A percentile compares a stretch with the other conserved stretches of the same genome.
Conservation (phyloP, 1,284 basidiomycete species). For the Ustilago trichophora region DNA sequence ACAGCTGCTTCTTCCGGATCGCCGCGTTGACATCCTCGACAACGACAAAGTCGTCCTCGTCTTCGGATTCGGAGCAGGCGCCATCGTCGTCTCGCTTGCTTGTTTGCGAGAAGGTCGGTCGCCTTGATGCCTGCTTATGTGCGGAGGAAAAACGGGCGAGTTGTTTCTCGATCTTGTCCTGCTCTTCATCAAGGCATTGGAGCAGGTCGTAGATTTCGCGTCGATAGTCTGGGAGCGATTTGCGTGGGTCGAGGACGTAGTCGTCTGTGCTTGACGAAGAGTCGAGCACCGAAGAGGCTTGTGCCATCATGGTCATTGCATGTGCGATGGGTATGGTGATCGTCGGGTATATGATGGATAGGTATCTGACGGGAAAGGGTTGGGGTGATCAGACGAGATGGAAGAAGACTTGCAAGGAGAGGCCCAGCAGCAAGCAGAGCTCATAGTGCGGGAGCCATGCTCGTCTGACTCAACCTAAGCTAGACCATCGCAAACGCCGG, state of each 20-base stretch:
- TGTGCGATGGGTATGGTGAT: neutral
- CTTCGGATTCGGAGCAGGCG: conserved; percentile 18
- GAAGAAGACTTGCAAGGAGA: neutral
- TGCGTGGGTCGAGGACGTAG: conserved; percentile 33
- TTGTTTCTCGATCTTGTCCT: conserved; percentile 41
- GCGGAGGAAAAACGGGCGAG: conserved; percentile 14
- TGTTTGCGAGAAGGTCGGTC: conserved; percentile 1
- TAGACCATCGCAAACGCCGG: no score
- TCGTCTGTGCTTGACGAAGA: conserved; percentile 10
- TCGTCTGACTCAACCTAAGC: conserved; percentile 5
- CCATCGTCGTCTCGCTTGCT: conserved; percentile 10
- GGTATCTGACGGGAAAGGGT: no score
- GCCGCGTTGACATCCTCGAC: conserved; percentile 37
- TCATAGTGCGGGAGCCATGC: neutral
- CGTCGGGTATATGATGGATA: conserved; percentile 1
- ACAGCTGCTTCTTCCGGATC: conserved; percentile 25
- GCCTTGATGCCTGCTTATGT: conserved; percentile 1
- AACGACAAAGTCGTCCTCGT: conserved; percentile 38
- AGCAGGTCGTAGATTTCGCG: conserved; percentile 45
- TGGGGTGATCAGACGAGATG: conserved; percentile 1
- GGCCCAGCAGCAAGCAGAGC: neutral
- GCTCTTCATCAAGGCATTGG: conserved; percentile 44
- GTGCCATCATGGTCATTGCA: conserved; percentile 15
- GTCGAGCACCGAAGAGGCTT: neutral
- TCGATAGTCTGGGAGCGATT: conserved; percentile 40